These are phyloP conservation scores for Cokeromyces recurvatus DNA, from an alignment of 371 early-diverging fungal genomes.

Conservation along the genomic window DNA sequence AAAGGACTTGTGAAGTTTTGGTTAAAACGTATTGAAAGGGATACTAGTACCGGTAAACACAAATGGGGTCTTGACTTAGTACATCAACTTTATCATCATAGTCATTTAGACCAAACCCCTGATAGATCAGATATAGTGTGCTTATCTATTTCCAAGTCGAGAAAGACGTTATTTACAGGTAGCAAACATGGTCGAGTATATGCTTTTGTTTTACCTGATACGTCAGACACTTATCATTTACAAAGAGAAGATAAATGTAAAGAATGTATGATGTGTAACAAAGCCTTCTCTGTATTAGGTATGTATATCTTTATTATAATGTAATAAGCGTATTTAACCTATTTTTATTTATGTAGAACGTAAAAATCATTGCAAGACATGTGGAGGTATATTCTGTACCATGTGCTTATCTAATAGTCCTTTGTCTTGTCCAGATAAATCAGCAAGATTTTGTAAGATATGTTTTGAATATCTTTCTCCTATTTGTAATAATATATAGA, in stretches of 20 bases:
- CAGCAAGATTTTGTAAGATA: conserved; percentile 28
- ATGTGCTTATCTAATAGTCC: conserved; percentile 20
- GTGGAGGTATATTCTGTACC: conserved; percentile 41
- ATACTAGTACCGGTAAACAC: conserved; percentile 20
- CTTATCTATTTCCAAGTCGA: conserved; percentile 25
- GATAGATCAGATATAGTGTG: conserved; percentile 37
- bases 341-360: conserved; percentile 23
- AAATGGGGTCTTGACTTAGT: conserved; percentile 32
- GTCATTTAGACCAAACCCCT: conserved; percentile 10
- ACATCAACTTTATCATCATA: conserved; percentile 24
- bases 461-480: conserved; percentile 13
- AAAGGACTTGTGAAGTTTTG: conserved; percentile 52
- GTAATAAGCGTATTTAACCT: too few relatives aligned
- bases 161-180: conserved; percentile 58
- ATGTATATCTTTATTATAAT: conserved; percentile 3
- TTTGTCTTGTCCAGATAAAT: conserved; percentile 25
- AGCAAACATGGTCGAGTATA: conserved; percentile 57
- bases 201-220: conserved; percentile 66
- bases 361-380: conserved; percentile 36
- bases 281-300: conserved; percentile 60
- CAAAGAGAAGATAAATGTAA: conserved; percentile 52
- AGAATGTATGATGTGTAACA: conserved; percentile 57
- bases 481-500: conserved; percentile 2
- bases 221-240: conserved; percentile 62
- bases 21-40: conserved; percentile 32